Base-by-base conservation (phyloP, 2,329 filamentous ascomycete species). In the Balansia obtecta region DNA sequence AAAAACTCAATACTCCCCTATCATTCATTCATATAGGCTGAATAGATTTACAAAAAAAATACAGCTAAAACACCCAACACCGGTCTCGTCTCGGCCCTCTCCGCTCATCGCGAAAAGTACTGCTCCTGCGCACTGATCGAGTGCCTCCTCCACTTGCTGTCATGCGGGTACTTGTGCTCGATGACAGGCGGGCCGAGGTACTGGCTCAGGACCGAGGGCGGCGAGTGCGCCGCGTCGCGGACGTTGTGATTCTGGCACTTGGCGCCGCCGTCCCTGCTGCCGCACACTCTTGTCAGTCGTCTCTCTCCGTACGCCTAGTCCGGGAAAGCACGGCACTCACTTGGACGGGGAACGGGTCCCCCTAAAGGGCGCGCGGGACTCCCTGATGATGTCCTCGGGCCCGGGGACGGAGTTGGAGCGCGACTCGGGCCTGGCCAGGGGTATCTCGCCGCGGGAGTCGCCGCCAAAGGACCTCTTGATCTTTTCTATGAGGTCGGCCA, bases 101-200 rank as follows among this genome's bases (percentile, higher is more conserved):
- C n/a, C n/a, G n/a, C n/a, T n/a, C 33, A 57, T 18, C 54, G 52
- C 47, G 62, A 32, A 11, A 58, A 58, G 22, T 63, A 57, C n/a
- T 57, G 54, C 57, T 64, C 62, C 54, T 64, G 62, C n/a, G 62
- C 59, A 51, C 62, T 64, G 1, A 57, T 45, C 22, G 57, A 57
- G 3, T 64, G 62, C 22, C 62, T 47, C 51, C 51, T 56, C 16
- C 57, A 60, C n/a, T 54, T 55, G 53, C 62, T 64, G 18, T 64
- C 61, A 3, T 63, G 45, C 0, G 62, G 62, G 10, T 60, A 59
- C n/a, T 61, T 56, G 39, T 64, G 62, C 57, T 62, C 61, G 15
- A 64, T 60, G 9, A 45, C 53, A 1, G 61, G 62, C 12, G 57
- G 54, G 16, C 62, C 62, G 3, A 63, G 45, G 3, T 61, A 55